Conservation (phyloP, 108 stramenopile genomes). For the Fistulifera solaris region DNA sequence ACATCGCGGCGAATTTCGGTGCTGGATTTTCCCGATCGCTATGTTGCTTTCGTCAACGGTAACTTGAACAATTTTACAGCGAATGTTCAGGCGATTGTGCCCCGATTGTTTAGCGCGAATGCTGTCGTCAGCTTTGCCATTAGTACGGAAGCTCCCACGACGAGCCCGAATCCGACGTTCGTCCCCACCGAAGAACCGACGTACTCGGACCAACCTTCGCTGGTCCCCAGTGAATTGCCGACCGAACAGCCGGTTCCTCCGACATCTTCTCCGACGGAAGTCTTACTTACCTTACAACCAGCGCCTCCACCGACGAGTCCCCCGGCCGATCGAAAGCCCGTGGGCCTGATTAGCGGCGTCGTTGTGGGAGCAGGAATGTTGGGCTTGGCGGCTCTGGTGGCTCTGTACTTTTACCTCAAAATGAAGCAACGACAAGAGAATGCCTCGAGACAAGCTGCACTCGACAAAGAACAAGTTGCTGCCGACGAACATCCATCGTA, state of each 20-base stretch:
- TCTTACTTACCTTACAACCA: background rate
- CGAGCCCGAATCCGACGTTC: slow-evolving; percentile 16
- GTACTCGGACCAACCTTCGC: background rate
- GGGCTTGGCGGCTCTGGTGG: no score
- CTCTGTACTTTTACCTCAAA: no score
- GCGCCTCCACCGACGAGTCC: slow-evolving; percentile 2
- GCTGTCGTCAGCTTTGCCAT: slow-evolving; percentile 7
- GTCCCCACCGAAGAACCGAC: slow-evolving; percentile 13
- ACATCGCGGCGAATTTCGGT: slow-evolving; percentile 22
- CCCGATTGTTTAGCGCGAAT: slow-evolving; percentile 28
- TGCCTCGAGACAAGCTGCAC: no score
- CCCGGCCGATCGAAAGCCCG: background rate
- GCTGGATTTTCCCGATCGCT: slow-evolving; percentile 27
- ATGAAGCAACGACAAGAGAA: no score
- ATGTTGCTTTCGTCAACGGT: slow-evolving; percentile 35
- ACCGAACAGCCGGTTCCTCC: background rate
- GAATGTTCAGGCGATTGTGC: slow-evolving; percentile 23
- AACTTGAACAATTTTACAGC: slow-evolving; percentile 25
- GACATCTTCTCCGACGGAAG: background rate
- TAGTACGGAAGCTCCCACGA: slow-evolving; percentile 25
- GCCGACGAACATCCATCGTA: background rate
- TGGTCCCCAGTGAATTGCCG: background rate
- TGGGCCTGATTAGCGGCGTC: no score
- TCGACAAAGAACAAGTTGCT: no score
- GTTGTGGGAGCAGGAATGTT: no score